phyloP scores from a whole-genome alignment of 1,284 basidiomycete genomes.

The Albatrellus sp. region DNA sequence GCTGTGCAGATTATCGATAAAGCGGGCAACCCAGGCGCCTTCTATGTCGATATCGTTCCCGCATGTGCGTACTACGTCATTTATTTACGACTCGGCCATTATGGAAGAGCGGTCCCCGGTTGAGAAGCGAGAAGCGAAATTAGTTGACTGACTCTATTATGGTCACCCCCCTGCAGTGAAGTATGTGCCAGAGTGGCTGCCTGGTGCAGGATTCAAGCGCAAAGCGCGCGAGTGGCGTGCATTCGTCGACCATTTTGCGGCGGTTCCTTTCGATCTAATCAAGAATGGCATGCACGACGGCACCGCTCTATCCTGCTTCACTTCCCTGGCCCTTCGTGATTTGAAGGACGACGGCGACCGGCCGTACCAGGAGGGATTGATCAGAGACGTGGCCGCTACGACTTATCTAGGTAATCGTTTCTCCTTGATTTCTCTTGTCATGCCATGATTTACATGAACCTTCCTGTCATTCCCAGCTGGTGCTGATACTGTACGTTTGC shows the following conservation, averaged over 20 bases:
- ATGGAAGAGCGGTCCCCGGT: not conserved
- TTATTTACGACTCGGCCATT: not conserved
- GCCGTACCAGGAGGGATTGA: slow-evolving; percentile 11
- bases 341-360: slow-evolving; percentile 11
- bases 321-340: slow-evolving; percentile 14
- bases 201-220: slow-evolving; percentile 19
- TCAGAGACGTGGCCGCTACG: slow-evolving; percentile 12
- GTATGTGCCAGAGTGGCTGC: slow-evolving; percentile 19
- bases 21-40: slow-evolving; percentile 12
- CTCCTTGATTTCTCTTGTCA: not conserved
- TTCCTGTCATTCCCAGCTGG: slow-evolving; percentile 9
- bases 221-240: slow-evolving; percentile 15
- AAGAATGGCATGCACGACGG: slow-evolving; percentile 13
- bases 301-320: slow-evolving; percentile 12
- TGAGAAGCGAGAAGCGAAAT: not conserved
- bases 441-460: not conserved
- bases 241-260: slow-evolving; percentile 10
- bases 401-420: slow-evolving; percentile 12
- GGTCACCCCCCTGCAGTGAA: slow-evolving; percentile 9
- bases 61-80: slow-evolving; percentile 7
- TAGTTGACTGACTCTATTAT: not conserved
- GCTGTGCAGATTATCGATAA: slow-evolving; percentile 10
- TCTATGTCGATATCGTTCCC: slow-evolving; percentile 15
- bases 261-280: slow-evolving; percentile 13
- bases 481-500: slow-evolving; percentile 11